Evolutionary conservation across 139 green algal genomes (phyloP).

Genomic region (Haematococcus lacustris): DNA sequence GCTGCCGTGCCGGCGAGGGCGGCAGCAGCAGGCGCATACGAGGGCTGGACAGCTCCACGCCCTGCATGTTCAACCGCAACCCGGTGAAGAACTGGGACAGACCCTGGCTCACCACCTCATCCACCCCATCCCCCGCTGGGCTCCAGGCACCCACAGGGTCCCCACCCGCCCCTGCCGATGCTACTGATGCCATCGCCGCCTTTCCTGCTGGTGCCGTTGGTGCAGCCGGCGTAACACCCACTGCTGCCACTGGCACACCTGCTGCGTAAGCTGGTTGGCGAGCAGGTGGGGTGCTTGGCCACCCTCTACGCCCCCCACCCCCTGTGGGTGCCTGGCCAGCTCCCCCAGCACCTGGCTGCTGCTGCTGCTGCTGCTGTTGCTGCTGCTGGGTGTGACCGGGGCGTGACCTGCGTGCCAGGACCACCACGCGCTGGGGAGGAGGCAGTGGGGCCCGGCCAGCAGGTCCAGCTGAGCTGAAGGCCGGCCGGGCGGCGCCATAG

Average conservation of each 20-base stretch:
- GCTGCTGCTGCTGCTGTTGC: background rate
- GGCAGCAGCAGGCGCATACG: conserved; percentile 9
- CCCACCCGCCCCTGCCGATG: background rate
- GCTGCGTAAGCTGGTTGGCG: background rate
- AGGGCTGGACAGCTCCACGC: conserved; percentile 23
- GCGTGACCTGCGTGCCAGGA: no score
- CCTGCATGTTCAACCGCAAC: conserved; percentile 23
- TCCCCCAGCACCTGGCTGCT: background rate
- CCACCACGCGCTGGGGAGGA: no score
- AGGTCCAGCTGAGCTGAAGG: no score
- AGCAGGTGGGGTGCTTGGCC: background rate
- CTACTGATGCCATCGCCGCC: background rate
- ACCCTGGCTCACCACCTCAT: conserved; percentile 6
- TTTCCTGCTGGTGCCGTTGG: no score
- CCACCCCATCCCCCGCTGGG: background rate
- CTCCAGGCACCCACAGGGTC: background rate
- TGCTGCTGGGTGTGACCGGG: no score
- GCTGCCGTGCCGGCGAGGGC: background rate
- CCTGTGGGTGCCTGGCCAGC: background rate
- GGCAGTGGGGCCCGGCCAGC: no score
- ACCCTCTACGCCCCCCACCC: background rate
- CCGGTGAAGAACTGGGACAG: conserved; percentile 23
- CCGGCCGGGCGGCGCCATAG: no score
- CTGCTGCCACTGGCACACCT: background rate
- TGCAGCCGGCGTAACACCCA: no score